phyloP scores from a whole-genome alignment of 345 rosid genomes.

The Citrus hindsii region DNA sequence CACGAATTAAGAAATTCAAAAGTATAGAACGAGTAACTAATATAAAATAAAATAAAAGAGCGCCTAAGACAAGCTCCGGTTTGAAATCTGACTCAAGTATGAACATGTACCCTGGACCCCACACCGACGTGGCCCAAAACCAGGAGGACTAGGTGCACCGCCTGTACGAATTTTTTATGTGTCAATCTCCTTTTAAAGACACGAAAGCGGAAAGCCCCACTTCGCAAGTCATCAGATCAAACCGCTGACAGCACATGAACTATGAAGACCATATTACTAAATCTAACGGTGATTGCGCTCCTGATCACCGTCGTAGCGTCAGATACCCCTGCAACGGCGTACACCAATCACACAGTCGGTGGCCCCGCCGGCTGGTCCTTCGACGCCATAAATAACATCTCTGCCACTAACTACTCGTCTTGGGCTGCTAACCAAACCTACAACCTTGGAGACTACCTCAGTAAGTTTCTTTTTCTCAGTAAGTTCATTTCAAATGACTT shows the following conservation, averaged over 20 bases:
- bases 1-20: no score
- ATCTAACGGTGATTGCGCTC: conserved; percentile 24
- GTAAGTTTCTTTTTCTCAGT: conserved; percentile 27
- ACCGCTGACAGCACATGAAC: conserved; percentile 1
- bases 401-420: conserved; percentile 45
- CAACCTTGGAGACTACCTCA: conserved; percentile 58
- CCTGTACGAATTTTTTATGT: no score
- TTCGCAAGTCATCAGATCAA: background rate
- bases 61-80: no score
- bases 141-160: no score
- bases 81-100: no score
- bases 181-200: no score
- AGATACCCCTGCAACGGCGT: conserved; percentile 27
- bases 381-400: conserved; percentile 40
- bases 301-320: conserved; percentile 30
- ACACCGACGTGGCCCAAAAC: no score
- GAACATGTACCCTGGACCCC: no score
- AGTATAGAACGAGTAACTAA: no score
- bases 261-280: conserved; percentile 18
- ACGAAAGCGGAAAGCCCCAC: background rate
- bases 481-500: background rate
- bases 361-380: conserved; percentile 53
- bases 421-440: conserved; percentile 53
- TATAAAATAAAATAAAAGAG: no score
- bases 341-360: conserved; percentile 59